These are phyloP conservation scores for Jacaranda copaia DNA, from an alignment of 257 asterid species.

Conservation along the genomic window DNA sequence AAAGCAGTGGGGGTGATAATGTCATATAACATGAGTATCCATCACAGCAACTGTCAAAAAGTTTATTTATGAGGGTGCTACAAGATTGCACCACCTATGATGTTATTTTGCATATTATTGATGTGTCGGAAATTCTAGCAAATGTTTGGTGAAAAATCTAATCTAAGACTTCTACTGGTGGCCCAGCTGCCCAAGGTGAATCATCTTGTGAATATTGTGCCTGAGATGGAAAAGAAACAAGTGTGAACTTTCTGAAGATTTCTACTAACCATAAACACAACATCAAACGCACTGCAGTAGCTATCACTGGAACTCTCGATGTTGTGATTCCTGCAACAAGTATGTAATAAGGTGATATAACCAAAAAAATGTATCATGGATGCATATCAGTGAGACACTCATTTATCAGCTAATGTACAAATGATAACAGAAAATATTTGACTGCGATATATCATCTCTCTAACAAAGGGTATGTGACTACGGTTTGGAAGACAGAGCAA, in stretches of 20 bases:
- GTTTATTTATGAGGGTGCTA: no score
- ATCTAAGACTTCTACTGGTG: slow-evolving; percentile 10
- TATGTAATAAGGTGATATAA: slow-evolving; percentile 29
- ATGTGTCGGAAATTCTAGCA: no score
- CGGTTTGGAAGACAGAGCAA: no score
- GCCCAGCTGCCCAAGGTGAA: background rate
- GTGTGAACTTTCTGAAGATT: slow-evolving; percentile 1
- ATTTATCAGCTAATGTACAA: background rate
- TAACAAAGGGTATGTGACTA: no score
- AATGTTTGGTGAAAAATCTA: background rate
- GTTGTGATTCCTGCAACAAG: slow-evolving; percentile 76
- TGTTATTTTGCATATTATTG: no score
- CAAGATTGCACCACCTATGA: no score
- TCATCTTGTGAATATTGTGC: slow-evolving; percentile 13
- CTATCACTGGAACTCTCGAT: slow-evolving; percentile 73
- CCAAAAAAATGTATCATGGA: background rate
- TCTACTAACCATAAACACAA: slow-evolving; percentile 75
- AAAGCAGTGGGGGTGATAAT: background rate
- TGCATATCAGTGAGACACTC: slow-evolving; percentile 1
- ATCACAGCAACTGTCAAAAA: no score
- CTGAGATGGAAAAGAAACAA: background rate
- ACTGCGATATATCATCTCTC: no score
- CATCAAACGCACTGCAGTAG: slow-evolving; percentile 75
- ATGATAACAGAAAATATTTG: background rate
- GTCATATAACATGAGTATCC: background rate